Percentiles rank a stretch among this genome's conserved stretches.
phyloP scores from a whole-genome alignment of 441 rosid genomes.

The Populus hybrid region DNA sequence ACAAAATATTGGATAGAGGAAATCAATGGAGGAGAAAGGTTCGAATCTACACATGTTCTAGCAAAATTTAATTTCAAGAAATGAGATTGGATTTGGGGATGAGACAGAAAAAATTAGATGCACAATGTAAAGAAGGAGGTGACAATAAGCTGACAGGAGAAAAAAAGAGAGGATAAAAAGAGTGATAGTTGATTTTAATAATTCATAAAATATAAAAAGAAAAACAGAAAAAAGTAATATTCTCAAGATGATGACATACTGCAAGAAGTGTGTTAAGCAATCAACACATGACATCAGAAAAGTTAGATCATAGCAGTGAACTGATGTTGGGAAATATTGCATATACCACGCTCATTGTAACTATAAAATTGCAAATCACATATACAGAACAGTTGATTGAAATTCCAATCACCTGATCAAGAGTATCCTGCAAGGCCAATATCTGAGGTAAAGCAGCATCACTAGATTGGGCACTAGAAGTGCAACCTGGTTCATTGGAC shows the following conservation, averaged over 20 bases:
- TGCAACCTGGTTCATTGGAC: constrained; percentile 45
- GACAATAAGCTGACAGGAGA: neutral
- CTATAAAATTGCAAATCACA: neutral
- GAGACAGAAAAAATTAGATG: neutral
- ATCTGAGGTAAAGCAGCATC: constrained; percentile 51
- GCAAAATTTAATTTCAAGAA: neutral
- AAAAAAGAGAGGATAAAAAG: too few species aligned
- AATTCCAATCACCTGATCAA: constrained; percentile 67
- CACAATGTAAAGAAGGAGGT: neutral
- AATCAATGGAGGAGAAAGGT: neutral
- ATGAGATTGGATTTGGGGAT: neutral
- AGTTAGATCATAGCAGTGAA: constrained; percentile 4
- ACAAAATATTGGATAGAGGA: neutral
- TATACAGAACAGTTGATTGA: neutral
- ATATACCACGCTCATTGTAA: neutral
- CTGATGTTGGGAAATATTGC: neutral
- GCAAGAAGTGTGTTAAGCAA: neutral
- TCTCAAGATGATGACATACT: neutral
- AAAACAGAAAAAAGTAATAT: neutral
- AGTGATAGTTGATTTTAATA: neutral
- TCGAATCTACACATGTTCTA: neutral
- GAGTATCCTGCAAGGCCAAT: constrained; percentile 58
- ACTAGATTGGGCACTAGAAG: constrained; percentile 35
- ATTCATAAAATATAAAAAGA: neutral
- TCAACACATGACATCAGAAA: neutral